Conservation (phyloP, 495 filamentous ascomycete genomes). For the Penicillium waksmanii region DNA sequence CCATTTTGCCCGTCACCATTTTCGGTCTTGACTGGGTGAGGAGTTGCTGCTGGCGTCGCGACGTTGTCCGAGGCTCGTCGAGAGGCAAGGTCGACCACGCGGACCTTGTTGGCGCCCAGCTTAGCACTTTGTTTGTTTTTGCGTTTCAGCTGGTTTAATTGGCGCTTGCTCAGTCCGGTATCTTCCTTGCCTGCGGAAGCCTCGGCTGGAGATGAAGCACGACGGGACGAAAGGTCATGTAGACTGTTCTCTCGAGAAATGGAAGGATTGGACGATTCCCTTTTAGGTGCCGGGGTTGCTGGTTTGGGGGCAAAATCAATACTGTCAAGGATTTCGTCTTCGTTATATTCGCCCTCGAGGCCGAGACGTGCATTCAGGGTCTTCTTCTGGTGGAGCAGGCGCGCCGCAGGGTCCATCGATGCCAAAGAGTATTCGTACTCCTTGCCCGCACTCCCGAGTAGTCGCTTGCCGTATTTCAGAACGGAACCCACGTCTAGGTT, state of each 20-base stretch:
- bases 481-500: slow-evolving; percentile 78
- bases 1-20: slow-evolving; percentile 57
- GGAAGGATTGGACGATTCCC: slow-evolving; percentile 40
- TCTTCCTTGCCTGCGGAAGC: slow-evolving; percentile 59
- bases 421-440: slow-evolving; percentile 84
- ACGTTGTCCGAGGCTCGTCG: slow-evolving; percentile 69
- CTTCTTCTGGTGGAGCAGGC: slow-evolving; percentile 86
- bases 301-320: slow-evolving; percentile 57
- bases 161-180: slow-evolving; percentile 78
- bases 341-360: slow-evolving; percentile 80
- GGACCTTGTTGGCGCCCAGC: slow-evolving; percentile 83
- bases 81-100: slow-evolving; percentile 82
- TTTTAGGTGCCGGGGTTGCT: slow-evolving; percentile 48
- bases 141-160: slow-evolving; percentile 91
- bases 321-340: slow-evolving; percentile 76
- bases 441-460: slow-evolving; percentile 80
- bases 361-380: slow-evolving; percentile 82
- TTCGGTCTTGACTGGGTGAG: slow-evolving; percentile 69
- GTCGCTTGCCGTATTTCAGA: slow-evolving; percentile 75
- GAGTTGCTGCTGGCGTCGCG: slow-evolving; percentile 66
- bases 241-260: slow-evolving; percentile 51
- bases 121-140: slow-evolving; percentile 85
- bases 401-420: slow-evolving; percentile 74
- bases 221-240: slow-evolving; percentile 41
- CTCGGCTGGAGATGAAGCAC: slow-evolving; percentile 56